Conservation (phyloP, 1,284 basidiomycete species). For the Ceraceosorus bombacis region DNA sequence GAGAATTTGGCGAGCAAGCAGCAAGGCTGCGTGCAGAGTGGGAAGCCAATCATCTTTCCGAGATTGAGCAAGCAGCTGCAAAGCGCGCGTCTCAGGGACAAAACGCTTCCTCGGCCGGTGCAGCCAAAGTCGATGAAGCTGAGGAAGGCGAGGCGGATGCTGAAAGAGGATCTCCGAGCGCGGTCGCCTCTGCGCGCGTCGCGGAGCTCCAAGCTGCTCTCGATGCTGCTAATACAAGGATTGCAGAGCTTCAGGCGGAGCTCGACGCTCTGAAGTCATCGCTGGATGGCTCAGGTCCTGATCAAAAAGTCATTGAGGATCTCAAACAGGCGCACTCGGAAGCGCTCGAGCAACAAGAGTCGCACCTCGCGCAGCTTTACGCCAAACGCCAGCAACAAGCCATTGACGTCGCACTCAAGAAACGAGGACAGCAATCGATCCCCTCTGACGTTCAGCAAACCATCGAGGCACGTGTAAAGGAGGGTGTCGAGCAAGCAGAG, state of each 20-base stretch:
- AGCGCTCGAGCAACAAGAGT: slow-evolving; percentile 20
- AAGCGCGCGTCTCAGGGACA: neutral
- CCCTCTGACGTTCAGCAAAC: slow-evolving; percentile 18
- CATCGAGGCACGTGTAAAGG: slow-evolving; percentile 24
- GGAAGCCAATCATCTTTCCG: slow-evolving; percentile 26
- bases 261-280: slow-evolving; percentile 14
- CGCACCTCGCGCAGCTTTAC: slow-evolving; percentile 21
- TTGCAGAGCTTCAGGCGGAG: slow-evolving; percentile 25
- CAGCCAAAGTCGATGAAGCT: neutral
- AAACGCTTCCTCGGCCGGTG: slow-evolving; percentile 1
- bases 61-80: slow-evolving; percentile 24
- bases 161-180: neutral
- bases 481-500: slow-evolving; percentile 14
- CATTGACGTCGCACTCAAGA: slow-evolving; percentile 15
- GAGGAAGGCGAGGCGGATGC: slow-evolving; percentile 2
- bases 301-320: slow-evolving; percentile 14
- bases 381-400: slow-evolving; percentile 14
- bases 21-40: slow-evolving; percentile 24
- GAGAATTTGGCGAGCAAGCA: neutral
- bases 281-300: neutral
- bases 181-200: slow-evolving; percentile 18
- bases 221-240: slow-evolving; percentile 20
- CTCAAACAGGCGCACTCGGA: slow-evolving; percentile 23
- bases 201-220: slow-evolving; percentile 37
- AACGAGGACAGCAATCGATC: slow-evolving; percentile 9